These are phyloP conservation scores for Xeromyces bisporus DNA, from an alignment of 495 filamentous ascomycete species.

Conservation along the genomic window DNA sequence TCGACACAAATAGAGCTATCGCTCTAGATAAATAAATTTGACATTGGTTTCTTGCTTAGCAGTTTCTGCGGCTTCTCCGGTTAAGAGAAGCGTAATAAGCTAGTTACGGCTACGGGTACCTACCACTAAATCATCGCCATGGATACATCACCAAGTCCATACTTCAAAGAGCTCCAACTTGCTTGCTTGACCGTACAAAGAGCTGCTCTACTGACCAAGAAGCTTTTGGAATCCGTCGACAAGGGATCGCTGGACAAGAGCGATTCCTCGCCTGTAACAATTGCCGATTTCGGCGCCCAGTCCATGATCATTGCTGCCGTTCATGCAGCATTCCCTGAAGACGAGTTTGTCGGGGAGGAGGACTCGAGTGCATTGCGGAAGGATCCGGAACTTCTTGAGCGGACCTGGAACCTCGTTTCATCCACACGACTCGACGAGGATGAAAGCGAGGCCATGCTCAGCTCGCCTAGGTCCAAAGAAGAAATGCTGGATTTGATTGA, in stretches of 20 bases:
- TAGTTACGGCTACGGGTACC: too few relatives aligned
- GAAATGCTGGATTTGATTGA: conserved; percentile 48
- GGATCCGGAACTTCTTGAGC: conserved; percentile 30
- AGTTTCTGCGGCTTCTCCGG: too few relatives aligned
- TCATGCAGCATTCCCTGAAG: conserved; percentile 34
- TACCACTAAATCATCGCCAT: background rate
- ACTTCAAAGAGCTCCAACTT: conserved; percentile 30
- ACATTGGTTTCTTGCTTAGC: too few relatives aligned
- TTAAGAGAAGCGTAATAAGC: too few relatives aligned
- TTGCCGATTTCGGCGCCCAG: conserved; percentile 54
- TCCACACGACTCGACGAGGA: conserved; percentile 21
- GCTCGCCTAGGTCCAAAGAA: conserved; percentile 27
- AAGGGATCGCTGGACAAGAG: conserved; percentile 37
- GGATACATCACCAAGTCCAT: conserved; percentile 4
- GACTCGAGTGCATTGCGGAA: conserved; percentile 34
- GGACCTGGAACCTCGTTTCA: conserved; percentile 34
- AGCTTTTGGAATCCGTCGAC: conserved; percentile 28
- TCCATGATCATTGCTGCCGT: conserved; percentile 42
- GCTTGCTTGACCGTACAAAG: conserved; percentile 37
- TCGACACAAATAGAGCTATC: too few relatives aligned
- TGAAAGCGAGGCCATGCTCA: conserved; percentile 22
- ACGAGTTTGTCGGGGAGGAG: conserved; percentile 47
- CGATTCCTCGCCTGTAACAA: conserved; percentile 44
- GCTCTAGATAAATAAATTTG: too few relatives aligned
- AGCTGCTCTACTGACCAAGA: conserved; percentile 35